Evolutionary conservation across 2,329 filamentous ascomycete genomes (phyloP), one percentile per base, ranked within the genome.

Genomic region (Aspergillus aculeatus): DNA sequence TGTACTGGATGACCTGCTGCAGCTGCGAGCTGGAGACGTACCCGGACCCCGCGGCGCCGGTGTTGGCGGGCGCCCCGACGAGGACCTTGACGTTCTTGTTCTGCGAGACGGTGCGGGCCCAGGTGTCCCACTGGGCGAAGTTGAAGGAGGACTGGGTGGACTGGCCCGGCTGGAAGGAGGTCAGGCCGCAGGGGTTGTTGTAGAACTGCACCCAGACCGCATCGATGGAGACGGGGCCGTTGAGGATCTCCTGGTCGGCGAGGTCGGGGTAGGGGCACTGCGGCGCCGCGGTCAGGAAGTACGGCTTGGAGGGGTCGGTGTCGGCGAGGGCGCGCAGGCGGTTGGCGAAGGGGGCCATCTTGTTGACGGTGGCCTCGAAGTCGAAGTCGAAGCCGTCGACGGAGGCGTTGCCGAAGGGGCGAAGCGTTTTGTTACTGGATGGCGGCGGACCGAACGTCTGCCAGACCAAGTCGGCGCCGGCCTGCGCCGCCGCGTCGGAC

Each of bases 341-440:
- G 41, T 80, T 77, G 1, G 82, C 87, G 66, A 91, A 89, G 1
- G 83, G 75, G 0, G 78, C 80, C 76, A 89, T 85, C 75, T 90
- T 87, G 51, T 74, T 73, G 14, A 83, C 82, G 2, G 75, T 73
- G 4, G 83, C 79, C 75, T 92, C 89, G 62, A 92, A 87, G 72
- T 92, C 89, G 64, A 92, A 86, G 74, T 92, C 89, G 72, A 92
- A 91, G 4, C 90, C 90, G 71, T 92, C 88, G 47, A 92, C 77
- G 4, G 84, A 79, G 10, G 86, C 84, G 12, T 77, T 74, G 56
- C 87, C 87, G 70, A 92, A 92, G 1, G 89, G 89, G 9, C 90
- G 84, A 58, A 84, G 21, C 21, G 21, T 21, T 21, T 21, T 21
- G 21, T n/a, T n/a, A n/a, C n/a, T n/a, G n/a, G 23, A 23, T 4